A percentile compares a stretch with the other conserved stretches of the same genome.
Conservation (phyloP, 441 rosid genomes). For the Brassica hybrid region DNA sequence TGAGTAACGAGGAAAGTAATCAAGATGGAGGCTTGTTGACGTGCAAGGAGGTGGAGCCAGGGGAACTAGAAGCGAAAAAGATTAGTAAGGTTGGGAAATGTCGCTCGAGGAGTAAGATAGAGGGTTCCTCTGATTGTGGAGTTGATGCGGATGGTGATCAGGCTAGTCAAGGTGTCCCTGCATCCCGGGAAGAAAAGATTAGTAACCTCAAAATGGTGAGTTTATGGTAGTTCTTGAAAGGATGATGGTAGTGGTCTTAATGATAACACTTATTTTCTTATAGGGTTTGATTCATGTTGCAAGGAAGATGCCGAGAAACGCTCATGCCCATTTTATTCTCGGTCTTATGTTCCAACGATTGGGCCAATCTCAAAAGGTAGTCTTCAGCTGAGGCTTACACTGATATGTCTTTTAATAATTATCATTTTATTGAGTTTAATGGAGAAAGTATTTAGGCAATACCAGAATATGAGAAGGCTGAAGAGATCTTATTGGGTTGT, state of each 20-base stretch:
- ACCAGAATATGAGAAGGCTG: conserved; percentile 86
- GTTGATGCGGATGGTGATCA: conserved; percentile 78
- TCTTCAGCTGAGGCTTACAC: conserved; percentile 29
- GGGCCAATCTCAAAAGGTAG: conserved; percentile 90
- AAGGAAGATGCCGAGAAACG: conserved; percentile 95
- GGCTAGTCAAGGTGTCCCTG: conserved; percentile 61
- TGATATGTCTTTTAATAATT: neutral
- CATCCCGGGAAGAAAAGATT: conserved; percentile 90
- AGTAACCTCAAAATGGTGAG: conserved; percentile 96
- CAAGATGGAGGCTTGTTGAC: conserved; percentile 55
- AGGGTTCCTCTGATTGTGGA: conserved; percentile 69
- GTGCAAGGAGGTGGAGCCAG: conserved; percentile 57
- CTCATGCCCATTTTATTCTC: conserved; percentile 94
- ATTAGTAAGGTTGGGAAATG: conserved; percentile 59
- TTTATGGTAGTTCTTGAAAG: conserved; percentile 1
- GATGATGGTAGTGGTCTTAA: too few species aligned
- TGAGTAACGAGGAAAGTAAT: conserved; percentile 58
- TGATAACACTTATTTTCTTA: conserved; percentile 15
- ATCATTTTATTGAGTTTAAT: conserved; percentile 29
- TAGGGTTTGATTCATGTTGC: conserved; percentile 96
- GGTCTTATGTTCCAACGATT: conserved; percentile 93
- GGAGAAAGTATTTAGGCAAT: conserved; percentile 61
- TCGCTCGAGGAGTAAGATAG: conserved; percentile 73
- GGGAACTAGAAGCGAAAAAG: conserved; percentile 68
- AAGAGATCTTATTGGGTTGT: conserved; percentile 75